A percentile compares a stretch with the other conserved stretches of the same genome.
Evolutionary conservation across 805 yeast species (phyloP).

Genomic region (Candida michaelii): DNA sequence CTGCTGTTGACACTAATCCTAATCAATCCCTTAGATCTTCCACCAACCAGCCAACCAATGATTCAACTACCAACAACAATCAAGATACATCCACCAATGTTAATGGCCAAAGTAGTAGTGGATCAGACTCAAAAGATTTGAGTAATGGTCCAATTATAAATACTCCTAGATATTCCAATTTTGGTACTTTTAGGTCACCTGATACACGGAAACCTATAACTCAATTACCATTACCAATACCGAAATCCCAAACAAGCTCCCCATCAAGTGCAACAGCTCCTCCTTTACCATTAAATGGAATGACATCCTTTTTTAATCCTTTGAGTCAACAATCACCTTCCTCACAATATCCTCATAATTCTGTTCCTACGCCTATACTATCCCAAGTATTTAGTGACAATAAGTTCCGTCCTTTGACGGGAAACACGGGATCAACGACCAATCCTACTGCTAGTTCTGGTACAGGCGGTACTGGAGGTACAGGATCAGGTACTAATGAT

Average conservation of each 20-base stretch:
- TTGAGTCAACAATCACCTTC: conserved; percentile 26
- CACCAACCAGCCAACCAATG: conserved; percentile 1
- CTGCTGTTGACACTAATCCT: conserved; percentile 37
- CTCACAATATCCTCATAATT: conserved; percentile 22
- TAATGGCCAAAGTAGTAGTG: conserved; percentile 9
- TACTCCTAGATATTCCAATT: conserved; percentile 21
- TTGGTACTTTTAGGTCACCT: conserved; percentile 28
- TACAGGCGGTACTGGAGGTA: conserved; percentile 14
- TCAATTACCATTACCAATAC: conserved; percentile 35
- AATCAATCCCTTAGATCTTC: conserved; percentile 7
- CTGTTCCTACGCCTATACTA: conserved; percentile 34
- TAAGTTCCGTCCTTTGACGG: conserved; percentile 3
- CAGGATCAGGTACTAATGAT: conserved; percentile 30
- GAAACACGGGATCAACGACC: background rate
- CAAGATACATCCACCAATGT: conserved; percentile 2
- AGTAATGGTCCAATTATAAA: conserved; percentile 16
- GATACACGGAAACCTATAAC: conserved; percentile 30
- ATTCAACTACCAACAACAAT: background rate
- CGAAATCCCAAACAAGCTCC: conserved; percentile 41
- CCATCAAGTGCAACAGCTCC: conserved; percentile 43
- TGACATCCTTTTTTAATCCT: conserved; percentile 23
- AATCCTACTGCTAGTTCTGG: background rate
- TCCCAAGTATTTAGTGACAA: conserved; percentile 29
- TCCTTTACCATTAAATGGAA: conserved; percentile 27
- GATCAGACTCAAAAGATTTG: conserved; percentile 11